A percentile compares a stretch with the other conserved stretches of the same genome.
These are phyloP conservation scores for Stachybotrys chartarum DNA, from an alignment of 2,329 filamentous ascomycete species.

Conservation along the genomic window DNA sequence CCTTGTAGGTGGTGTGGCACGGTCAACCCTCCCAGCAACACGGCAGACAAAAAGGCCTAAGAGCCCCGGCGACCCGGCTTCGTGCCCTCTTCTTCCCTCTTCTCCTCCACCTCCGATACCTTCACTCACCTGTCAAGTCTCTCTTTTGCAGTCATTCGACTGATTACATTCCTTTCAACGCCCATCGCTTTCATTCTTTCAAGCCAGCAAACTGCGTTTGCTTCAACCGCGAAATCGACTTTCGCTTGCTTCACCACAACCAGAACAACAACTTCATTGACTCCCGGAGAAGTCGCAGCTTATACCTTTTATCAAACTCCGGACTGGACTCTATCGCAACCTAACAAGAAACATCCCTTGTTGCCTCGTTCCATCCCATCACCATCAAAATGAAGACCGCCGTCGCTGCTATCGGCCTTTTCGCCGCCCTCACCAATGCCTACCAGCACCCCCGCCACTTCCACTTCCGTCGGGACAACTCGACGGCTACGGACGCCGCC, in stretches of 20 bases:
- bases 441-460: conserved; percentile 26
- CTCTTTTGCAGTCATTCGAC: conserved; percentile 17
- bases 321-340: neutral
- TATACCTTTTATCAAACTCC: too few species aligned
- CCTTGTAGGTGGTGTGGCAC: neutral
- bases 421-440: conserved; percentile 38
- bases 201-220: conserved; percentile 22
- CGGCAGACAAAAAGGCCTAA: conserved; percentile 6
- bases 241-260: conserved; percentile 14
- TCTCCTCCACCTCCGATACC: conserved; percentile 6
- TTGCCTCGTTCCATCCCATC: neutral
- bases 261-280: neutral
- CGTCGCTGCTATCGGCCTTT: conserved; percentile 33
- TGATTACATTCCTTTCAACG: conserved; percentile 20
- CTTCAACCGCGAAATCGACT: conserved; percentile 21
- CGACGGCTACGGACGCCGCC: conserved; percentile 10
- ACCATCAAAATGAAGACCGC: conserved; percentile 40
- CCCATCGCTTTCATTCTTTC: conserved; percentile 13
- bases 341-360: conserved; percentile 7
- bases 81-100: conserved; percentile 3
- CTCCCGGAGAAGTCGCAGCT: neutral
- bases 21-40: neutral
- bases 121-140: conserved; percentile 10
- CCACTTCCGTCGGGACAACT: conserved; percentile 21
- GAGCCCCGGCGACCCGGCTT: conserved; percentile 5